Conservation (phyloP, 805 yeast species). For the Barnettozyma sucrosica region DNA sequence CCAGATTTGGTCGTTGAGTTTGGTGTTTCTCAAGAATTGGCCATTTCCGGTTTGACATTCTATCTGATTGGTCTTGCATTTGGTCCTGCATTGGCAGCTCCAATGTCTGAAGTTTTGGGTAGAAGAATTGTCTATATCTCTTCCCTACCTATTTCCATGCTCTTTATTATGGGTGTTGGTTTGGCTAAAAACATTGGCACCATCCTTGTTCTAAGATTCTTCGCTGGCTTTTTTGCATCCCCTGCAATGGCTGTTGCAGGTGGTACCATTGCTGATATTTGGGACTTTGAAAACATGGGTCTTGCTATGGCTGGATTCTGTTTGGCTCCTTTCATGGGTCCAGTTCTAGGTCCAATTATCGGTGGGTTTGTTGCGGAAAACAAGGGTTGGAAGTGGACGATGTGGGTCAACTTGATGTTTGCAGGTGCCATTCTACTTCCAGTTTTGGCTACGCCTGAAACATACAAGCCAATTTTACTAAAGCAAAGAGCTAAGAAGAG, state of each 20-base stretch:
- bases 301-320: conserved; percentile 76
- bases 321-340: conserved; percentile 76
- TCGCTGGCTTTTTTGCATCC: conserved; percentile 70
- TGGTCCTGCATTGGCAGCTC: conserved; percentile 69
- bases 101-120: conserved; percentile 65
- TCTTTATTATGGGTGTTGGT: conserved; percentile 72
- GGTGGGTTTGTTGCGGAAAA: conserved; percentile 61
- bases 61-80: conserved; percentile 66
- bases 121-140: conserved; percentile 54
- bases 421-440: conserved; percentile 48
- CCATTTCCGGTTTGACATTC: conserved; percentile 62
- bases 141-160: conserved; percentile 61
- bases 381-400: conserved; percentile 65
- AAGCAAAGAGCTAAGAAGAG: conserved; percentile 54
- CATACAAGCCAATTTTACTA: conserved; percentile 65
- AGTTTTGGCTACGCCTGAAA: conserved; percentile 51
- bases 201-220: conserved; percentile 63
- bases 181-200: conserved; percentile 54
- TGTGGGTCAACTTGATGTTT: conserved; percentile 68
- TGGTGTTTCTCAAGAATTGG: conserved; percentile 53
- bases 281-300: conserved; percentile 60
- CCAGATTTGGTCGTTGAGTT: conserved; percentile 45
- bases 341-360: conserved; percentile 69
- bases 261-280: conserved; percentile 76
- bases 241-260: conserved; percentile 83